Base-by-base conservation (phyloP, 768 basidiomycete species). In the Clavaria fumosa region DNA sequence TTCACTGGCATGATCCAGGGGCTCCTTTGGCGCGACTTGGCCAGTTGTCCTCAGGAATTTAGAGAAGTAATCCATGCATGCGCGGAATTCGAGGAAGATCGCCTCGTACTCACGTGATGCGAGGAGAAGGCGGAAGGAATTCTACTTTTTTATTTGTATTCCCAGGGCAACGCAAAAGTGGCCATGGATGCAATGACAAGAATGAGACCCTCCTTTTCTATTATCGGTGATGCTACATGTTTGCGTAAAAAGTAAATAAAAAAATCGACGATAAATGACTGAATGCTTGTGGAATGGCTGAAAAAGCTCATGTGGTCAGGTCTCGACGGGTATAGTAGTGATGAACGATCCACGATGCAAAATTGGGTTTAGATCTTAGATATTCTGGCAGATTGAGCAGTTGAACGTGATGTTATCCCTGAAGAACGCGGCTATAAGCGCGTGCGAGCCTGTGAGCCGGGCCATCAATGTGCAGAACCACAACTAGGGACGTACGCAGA, bases 311-410 rank as follows among this genome's bases (percentile, higher is more conserved):
- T 28, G 26, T 28, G 14, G 9, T 14, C 9, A 28, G 26, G 26
- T 28, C 26, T 28, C 26, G 9, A 17, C 32, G n/a, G 31, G 31
- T 31, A 21, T 30, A 34, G 23, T 40, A 21, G 31, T 10, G 27
- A 21, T 31, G 23, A 31, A 19, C 18, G 23, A 12, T 4, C 22
- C 23, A 22, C 30, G 18, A 42, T 42, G 41, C 31, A 38, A 42
- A 19, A 37, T 38, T 34, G 31, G 26, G 30, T 49, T 57, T 59
- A 66, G 53, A 60, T 66, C 59, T 78, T 77, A 86, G 55, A 88
- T 84, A 59, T 67, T 80, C 66, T 72, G 72, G 70, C 86, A 90
- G 58, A 90, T 62, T 35, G 75, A 70, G 70, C 86, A 89, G 45
- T 75, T 62, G 51, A 89, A 69, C 18, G 68, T 72, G 54, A 96